Base-by-base conservation (phyloP, 169 alveolate species). In the Fabrea salina region DNA sequence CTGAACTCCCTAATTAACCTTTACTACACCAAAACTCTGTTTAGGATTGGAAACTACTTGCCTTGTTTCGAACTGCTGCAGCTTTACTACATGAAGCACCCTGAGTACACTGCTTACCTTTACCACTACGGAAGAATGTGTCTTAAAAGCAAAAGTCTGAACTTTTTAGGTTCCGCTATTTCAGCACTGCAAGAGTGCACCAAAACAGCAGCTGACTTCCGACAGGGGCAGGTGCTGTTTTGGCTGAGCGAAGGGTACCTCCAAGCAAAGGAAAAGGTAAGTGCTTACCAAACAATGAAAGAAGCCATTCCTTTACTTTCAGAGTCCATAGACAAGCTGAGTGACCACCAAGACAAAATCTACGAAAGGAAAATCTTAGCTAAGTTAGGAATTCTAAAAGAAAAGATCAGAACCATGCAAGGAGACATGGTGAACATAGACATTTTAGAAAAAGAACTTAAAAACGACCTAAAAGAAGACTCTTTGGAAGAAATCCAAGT, bases 121-220 rank as follows among this genome's bases (percentile, higher is more conserved):
- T 64, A 64, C 41, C 51, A 64, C 54, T 64, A 64, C 41, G 50
- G 47, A 22, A 64, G 50, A 13, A 25, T 64, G 35, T 64, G 75
- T 16, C 19, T 64, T 2, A 64, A 64, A 40, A 40, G 57, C 16
- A 33, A 35, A 32, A 35, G 41, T 64, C 43, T 19, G 8, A n/a
- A 25, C 0, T 64, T 64, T 39, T n/a, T 64, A 0, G 75, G 75
- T 5, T 22, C 47, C n/a, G 75, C 57, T 22, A 3, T 64, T 7
- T 51, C 57, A 6, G 50, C 75, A 19, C 37, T 64, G 11, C 35
- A 25, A 19, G 75, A 64, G 30, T 64, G 75, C 54, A 19, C 41
- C 16, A 64, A 40, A 3, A 41, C 41, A 27, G 35, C 57, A 6
- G 27, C 75, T 7, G 75, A 64, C 5, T 19, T 19, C 0, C 75